phyloP scores from a whole-genome alignment of 805 yeast genomes.

The Wickerhamiella allomyrinae region DNA sequence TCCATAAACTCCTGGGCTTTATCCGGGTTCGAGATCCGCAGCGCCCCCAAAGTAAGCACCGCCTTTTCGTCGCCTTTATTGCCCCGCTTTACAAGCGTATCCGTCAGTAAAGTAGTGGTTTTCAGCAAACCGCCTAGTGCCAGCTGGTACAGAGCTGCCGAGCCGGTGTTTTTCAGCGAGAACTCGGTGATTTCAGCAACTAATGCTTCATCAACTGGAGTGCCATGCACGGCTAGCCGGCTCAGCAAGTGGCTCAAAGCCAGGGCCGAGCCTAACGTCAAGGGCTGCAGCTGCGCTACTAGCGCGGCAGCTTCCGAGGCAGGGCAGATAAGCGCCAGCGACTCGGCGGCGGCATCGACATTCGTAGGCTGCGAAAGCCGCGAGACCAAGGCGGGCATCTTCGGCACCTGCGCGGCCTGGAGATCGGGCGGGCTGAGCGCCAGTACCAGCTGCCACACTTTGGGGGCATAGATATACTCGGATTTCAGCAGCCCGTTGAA shows the following conservation, averaged over 20 bases:
- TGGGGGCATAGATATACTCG: not conserved
- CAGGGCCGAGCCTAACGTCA: not conserved
- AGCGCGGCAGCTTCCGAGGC: not conserved
- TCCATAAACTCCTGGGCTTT: constrained; percentile 27
- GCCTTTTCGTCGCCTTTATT: constrained; percentile 46
- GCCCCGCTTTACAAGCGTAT: constrained; percentile 14
- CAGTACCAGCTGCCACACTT: not conserved
- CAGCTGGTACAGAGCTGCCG: constrained; percentile 24
- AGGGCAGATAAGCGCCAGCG: constrained; percentile 3
- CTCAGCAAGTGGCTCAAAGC: not conserved
- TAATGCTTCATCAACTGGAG: not conserved
- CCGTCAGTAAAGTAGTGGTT: constrained; percentile 6
- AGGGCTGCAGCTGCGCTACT: constrained; percentile 3
- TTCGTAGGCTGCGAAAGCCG: not conserved
- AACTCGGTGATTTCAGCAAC: not conserved
- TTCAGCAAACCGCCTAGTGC: constrained; percentile 29
- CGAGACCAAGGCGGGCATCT: not conserved
- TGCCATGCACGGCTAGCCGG: not conserved
- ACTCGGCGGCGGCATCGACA: constrained; percentile 9
- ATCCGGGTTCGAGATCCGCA: constrained; percentile 32
- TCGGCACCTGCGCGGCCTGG: not conserved
- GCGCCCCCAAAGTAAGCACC: constrained; percentile 38
- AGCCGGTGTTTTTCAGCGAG: not conserved
- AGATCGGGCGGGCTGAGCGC: not conserved
- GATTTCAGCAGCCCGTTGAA: not conserved